Evolutionary conservation across 371 early-diverging fungal genomes (phyloP).

Genomic region (Apophysomyces trapeziformis): DNA sequence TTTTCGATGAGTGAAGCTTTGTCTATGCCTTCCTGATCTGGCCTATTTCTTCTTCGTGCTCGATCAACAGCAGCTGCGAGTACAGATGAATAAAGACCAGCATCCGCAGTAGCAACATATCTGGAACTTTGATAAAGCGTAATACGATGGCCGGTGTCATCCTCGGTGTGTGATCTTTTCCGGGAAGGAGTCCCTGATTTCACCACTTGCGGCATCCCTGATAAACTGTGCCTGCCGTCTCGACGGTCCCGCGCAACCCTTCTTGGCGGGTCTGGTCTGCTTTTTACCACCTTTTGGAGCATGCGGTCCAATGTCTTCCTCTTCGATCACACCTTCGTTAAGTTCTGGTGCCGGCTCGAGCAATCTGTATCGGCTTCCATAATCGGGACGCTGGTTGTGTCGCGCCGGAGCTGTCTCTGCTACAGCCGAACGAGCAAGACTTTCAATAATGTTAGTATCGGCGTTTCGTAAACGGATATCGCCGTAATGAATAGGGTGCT

Average conservation of each 20-base stretch:
- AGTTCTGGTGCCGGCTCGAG: background rate
- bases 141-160: background rate
- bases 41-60: background rate
- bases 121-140: conserved; percentile 3
- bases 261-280: background rate
- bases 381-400: background rate
- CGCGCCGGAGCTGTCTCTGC: background rate
- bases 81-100: conserved; percentile 11
- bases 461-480: background rate
- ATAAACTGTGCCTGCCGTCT: background rate
- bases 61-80: conserved; percentile 11
- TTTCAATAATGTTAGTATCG: background rate
- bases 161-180: background rate
- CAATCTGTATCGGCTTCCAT: conserved; percentile 2
- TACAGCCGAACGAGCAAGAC: background rate
- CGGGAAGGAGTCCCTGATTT: background rate
- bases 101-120: conserved; percentile 10
- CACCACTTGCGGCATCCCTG: background rate
- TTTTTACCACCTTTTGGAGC: background rate
- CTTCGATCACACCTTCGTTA: background rate
- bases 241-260: background rate
- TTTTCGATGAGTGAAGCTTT: no score
- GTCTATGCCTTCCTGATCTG: background rate
- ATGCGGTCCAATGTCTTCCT: background rate
- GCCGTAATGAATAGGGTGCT: background rate